Base-by-base conservation (phyloP, 495 filamentous ascomycete species). In the Collariella sp. region DNA sequence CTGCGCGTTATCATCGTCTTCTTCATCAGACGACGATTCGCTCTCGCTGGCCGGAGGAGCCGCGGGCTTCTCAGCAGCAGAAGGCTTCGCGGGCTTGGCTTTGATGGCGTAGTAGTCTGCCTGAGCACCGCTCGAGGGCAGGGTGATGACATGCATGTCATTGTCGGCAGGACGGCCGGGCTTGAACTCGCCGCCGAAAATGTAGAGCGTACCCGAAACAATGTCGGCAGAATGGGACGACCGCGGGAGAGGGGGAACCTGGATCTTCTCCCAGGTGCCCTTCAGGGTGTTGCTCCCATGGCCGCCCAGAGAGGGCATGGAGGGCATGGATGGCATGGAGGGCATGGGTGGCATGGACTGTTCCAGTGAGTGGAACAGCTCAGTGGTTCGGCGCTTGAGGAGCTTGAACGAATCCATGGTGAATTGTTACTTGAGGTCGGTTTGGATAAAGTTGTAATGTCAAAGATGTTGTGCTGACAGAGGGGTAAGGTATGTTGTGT, bases 171-270 rank as follows among this genome's bases (percentile, higher is more conserved):
- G 81, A 39, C 78, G 71, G 53, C 73, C 66, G 33, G 72, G 62
- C 24, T 54, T 50, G 24, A 67, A 65, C 63, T 82, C 78, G 62
- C 83, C 83, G 54, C 83, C 84, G 64, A 86, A 87, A 57, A 86
- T 77, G 67, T 86, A 90, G 15, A 82, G 79, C 41, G 78, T 76
- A n/a, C 80, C 76, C 51, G 76, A 77, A 29, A 91, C 64, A 46
- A 89, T 70, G 15, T 85, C 80, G 45, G 88, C 62, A 5, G 82
- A 78, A 60, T 91, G 88, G 0, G 84, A 83, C 3, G 83, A 86
- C 11, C 87, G 78, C 15, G 79, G 82, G 4, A 93, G 71, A 1
- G 71, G 58, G 15, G 75, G 73, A 26, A 76, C 57, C 0, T 72
- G 62, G 49, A 87, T 74, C 52, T 77, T 76, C 46, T 79, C 70